Percentiles rank a stretch among this genome's conserved stretches.
These are phyloP conservation scores for Zizania palustris DNA, from an alignment of 202 grass and related monocot species.

Conservation along the genomic window DNA sequence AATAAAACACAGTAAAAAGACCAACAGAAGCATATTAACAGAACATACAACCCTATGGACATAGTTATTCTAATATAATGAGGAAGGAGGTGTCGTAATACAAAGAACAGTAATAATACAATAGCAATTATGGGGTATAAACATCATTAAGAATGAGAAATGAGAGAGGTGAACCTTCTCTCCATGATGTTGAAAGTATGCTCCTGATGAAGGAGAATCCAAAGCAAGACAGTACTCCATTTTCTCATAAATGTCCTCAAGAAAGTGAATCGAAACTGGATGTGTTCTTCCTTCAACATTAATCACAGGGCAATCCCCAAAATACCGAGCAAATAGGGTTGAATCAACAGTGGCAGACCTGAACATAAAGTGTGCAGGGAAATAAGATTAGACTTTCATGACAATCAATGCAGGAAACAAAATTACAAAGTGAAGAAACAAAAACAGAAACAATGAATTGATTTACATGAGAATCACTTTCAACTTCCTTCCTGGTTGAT, in stretches of 20 bases:
- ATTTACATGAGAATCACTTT: constrained; percentile 99
- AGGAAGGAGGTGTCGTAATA: constrained; percentile 9
- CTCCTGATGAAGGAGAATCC: constrained; percentile 89
- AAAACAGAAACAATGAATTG: constrained; percentile 5
- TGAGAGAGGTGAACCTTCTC: constrained; percentile 61
- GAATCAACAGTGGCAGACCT: constrained; percentile 98
- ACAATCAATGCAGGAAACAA: constrained; percentile 14
- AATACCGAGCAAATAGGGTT: constrained; percentile 88
- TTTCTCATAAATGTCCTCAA: constrained; percentile 97
- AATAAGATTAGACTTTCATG: constrained; percentile 18
- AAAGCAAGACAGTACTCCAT: constrained; percentile 80
- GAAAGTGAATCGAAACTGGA: constrained; percentile 82
- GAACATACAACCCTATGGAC: neutral
- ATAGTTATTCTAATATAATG: constrained; percentile 11
- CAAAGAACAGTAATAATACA: constrained; percentile 19
- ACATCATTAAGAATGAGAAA: constrained; percentile 27
- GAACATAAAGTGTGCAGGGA: constrained; percentile 37
- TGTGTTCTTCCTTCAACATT: constrained; percentile 97
- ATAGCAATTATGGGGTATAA: constrained; percentile 25
- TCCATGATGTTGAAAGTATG: constrained; percentile 58
- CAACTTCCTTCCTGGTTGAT: constrained; percentile 58
- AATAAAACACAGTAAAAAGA: constrained; percentile 34
- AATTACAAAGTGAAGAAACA: constrained; percentile 28
- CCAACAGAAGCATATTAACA: constrained; percentile 22
- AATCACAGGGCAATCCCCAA: constrained; percentile 87